Base-by-base conservation (phyloP, 2,329 filamentous ascomycete genomes). In the Metarhizium guizhouense region DNA sequence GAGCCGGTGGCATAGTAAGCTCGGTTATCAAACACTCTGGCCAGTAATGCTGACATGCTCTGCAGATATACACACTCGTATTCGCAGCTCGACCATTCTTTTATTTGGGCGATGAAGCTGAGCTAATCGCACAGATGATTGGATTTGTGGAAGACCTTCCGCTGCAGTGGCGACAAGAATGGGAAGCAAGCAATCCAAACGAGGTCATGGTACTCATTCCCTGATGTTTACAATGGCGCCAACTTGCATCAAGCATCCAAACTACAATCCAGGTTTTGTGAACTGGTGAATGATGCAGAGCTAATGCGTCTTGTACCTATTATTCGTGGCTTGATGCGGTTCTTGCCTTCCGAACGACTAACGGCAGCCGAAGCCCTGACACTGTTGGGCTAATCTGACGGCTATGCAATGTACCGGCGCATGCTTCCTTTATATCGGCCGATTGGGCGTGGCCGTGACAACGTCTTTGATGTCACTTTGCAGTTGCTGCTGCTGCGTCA, bases 301-400 rank as follows among this genome's bases (percentile, higher is more conserved):
- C 18, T 53, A 40, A 53, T 47, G 51, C 51, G 40, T 45, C 51
- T 53, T 47, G 7, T 53, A 20, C 51, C 51, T 38, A 29, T 53
- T 38, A 53, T 53, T 53, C 42, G 25, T 32, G 51, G 51, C 11
- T 47, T 53, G 30, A 53, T 53, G 51, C 51, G 51, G 38, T 53
- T 53, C 34, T 40, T 53, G 25, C 51, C 51, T 18, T 53, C 51
- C 4, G 43, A 53, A 10, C 51, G 51, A 34, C 38, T 53, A 25
- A 53, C 40, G 25, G 51, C 51, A 47, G 51, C 29, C 14, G 51
- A 53, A 40, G 51, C 51, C n/a, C 42, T 53, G 29, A 38, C 20
- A 38, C 51, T 53, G 1, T 38, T 53, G 2, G 62, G 62, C 29
- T 38, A 38, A 38, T 38, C 34, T 38, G 34, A 38, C 13, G 34